Conservation (phyloP, 345 rosid species). For the Murraya paniculata region DNA sequence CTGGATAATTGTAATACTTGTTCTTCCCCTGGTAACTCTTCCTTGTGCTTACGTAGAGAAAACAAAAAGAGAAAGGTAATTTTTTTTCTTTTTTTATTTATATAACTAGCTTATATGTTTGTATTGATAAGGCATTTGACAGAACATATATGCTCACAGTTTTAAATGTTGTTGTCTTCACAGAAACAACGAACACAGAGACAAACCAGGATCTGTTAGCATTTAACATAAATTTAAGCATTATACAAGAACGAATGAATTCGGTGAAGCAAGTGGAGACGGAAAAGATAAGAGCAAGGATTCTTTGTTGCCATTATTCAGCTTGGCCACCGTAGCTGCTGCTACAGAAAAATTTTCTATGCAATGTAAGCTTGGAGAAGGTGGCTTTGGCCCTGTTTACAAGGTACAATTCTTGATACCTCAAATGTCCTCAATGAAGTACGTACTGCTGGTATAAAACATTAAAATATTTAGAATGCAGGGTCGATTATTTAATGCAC, state of each 20-base stretch:
- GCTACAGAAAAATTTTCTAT: slow-evolving; percentile 28
- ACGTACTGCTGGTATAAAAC: background rate
- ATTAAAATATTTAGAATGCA: background rate
- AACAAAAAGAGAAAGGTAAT: slow-evolving; percentile 5
- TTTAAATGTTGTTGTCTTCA: no score
- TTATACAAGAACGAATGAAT: background rate
- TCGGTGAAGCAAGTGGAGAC: background rate
- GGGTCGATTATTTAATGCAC: slow-evolving; percentile 24
- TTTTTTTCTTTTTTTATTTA: no score
- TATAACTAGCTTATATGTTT: background rate
- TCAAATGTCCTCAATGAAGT: background rate
- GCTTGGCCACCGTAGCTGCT: slow-evolving; percentile 16
- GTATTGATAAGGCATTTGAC: background rate
- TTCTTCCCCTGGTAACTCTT: background rate
- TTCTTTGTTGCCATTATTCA: slow-evolving; percentile 19
- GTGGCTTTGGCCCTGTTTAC: slow-evolving; percentile 40
- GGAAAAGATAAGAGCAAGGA: background rate
- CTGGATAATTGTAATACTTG: slow-evolving; percentile 3
- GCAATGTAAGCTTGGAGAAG: slow-evolving; percentile 33
- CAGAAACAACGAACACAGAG: background rate
- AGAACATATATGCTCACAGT: background rate
- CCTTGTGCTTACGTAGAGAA: background rate
- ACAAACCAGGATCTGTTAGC: slow-evolving; percentile 13
- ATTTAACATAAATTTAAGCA: slow-evolving; percentile 17
- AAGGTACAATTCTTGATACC: background rate